Conservation (phyloP, 805 yeast genomes). For the Saturnispora halmiae region DNA sequence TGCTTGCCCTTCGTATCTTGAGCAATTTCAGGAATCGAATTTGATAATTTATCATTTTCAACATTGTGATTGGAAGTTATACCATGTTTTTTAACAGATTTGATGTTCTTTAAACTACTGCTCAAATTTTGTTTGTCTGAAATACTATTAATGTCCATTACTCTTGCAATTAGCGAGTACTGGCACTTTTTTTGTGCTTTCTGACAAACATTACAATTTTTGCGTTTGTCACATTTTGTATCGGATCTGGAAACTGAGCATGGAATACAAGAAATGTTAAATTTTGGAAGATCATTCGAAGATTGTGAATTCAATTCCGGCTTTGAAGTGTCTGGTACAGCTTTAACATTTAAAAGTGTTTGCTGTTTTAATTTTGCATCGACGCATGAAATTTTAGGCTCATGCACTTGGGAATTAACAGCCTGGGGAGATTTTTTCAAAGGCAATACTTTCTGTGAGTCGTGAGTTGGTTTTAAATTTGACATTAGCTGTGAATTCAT, state of each 20-base stretch:
- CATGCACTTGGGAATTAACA: not conserved
- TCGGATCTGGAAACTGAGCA: slow-evolving; percentile 9
- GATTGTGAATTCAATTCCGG: slow-evolving; percentile 5
- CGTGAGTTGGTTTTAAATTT: too few relatives aligned
- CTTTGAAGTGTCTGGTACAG: not conserved
- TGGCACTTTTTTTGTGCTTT: slow-evolving; percentile 10
- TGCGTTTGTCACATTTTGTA: slow-evolving; percentile 11
- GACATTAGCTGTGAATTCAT: too few relatives aligned
- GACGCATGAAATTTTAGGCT: not conserved
- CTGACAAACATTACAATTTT: slow-evolving; percentile 14
- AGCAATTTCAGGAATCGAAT: too few relatives aligned
- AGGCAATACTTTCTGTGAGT: too few relatives aligned
- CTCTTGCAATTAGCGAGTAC: slow-evolving; percentile 11
- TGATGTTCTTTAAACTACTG: not conserved
- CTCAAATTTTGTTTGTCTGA: not conserved
- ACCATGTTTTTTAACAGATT: not conserved
- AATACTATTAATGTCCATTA: not conserved
- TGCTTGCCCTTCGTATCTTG: too few relatives aligned
- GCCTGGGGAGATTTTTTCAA: too few relatives aligned
- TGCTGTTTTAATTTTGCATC: not conserved
- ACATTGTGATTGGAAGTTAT: too few relatives aligned
- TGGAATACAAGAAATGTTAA: slow-evolving; percentile 11
- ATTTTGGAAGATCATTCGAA: slow-evolving; percentile 23
- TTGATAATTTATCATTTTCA: too few relatives aligned
- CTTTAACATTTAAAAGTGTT: not conserved